Evolutionary conservation across 177 flowering plant species (phyloP), one percentile per base, ranked within the genome.

Genomic region (Vitis hybrid): DNA sequence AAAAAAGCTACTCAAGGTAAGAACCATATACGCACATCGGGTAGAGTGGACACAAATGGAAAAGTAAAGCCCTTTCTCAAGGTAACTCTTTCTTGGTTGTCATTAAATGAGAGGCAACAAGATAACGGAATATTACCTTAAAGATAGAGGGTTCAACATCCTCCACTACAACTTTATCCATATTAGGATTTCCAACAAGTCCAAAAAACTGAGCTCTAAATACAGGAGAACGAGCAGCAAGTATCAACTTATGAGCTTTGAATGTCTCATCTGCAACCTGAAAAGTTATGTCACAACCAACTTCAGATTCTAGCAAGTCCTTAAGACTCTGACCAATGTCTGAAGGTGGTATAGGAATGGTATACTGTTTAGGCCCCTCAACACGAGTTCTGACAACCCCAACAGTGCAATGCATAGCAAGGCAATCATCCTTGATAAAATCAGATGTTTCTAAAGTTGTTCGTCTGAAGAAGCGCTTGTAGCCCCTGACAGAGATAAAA

Each of bases 161-260:
- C 62, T 85, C 76, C 14, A 87, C 64, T 33, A 65, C 81, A 49
- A 88, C 82, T 75, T 78, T 72, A 26, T 83, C 84, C 66, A 75
- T 66, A 59, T 76, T 79, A 18, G 76, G 76, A 71, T 86, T 78
- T 55, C 90, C 89, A 75, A 85, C 71, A 68, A 78, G 85, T 49
- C 89, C 94, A 77, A 82, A 89, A 72, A 91, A 87, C 71, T 86
- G 87, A 3, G 89, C 89, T 75, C 85, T 83, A 51, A 91, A 91
- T 18, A 91, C 91, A 77, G 91, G 90, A 52, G 94, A 91, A 49
- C 97, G 89, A 62, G 92, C 92, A 64, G 92, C 97, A 60, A 91
- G 85, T 52, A 91, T 83, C 86, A 91, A 76, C 72, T 89, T 91
- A 67, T 89, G 97, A 66, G 92, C 91, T 73, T 82, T 85, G 65